Percentiles rank a stretch among this genome's conserved stretches.
phyloP scores from a whole-genome alignment of 2,329 filamentous ascomycete genomes.

The Magnaporthiopsis rhizophila region DNA sequence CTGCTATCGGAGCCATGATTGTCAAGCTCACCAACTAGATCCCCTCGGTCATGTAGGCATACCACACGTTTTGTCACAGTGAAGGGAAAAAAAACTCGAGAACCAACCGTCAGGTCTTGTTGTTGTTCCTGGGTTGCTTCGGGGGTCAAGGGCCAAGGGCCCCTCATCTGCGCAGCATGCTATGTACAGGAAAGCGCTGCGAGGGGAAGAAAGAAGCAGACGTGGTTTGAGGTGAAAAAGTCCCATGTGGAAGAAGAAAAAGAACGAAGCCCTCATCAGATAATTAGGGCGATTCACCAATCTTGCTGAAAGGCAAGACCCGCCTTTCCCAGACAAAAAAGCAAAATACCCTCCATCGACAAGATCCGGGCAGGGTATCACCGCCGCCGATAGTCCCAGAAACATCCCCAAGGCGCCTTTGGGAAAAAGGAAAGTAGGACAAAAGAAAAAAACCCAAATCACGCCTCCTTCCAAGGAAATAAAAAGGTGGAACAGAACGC shows the following conservation, averaged over 20 bases:
- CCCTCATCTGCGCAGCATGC: background rate
- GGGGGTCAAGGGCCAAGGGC: background rate
- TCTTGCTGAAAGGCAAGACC: background rate
- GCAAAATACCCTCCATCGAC: background rate
- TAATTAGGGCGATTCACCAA: background rate
- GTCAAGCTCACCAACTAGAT: background rate
- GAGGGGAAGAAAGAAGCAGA: background rate
- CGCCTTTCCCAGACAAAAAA: background rate
- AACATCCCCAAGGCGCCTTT: background rate
- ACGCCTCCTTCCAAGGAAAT: background rate
- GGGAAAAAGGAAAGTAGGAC: background rate
- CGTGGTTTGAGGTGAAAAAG: background rate
- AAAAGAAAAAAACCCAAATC: background rate
- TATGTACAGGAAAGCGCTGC: background rate
- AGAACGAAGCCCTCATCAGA: background rate
- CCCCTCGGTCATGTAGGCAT: too few relatives aligned
- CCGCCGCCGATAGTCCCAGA: background rate
- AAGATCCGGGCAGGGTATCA: conserved; percentile 8
- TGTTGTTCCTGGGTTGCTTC: background rate
- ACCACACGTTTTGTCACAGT: background rate
- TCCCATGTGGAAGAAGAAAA: background rate
- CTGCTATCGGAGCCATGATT: background rate
- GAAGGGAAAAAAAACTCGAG: background rate
- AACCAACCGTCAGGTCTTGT: background rate
- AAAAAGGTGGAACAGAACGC: conserved; percentile 6